These are phyloP conservation scores for Cordyceps pruinosa DNA, from an alignment of 2,329 filamentous ascomycete genomes.

Conservation along the genomic window DNA sequence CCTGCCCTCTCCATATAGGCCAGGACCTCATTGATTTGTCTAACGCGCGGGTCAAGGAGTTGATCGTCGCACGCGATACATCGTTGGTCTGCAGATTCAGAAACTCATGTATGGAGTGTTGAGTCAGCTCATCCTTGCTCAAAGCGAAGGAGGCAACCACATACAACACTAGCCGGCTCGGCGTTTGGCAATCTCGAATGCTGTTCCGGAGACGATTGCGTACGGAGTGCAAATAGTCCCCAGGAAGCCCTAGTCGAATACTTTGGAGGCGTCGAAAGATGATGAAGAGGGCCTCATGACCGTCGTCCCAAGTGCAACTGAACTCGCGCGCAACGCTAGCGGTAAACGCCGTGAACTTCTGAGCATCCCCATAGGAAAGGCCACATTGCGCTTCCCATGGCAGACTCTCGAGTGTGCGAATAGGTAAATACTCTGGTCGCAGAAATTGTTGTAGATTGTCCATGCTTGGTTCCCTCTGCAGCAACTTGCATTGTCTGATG, in stretches of 20 bases:
- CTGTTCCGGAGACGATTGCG: neutral
- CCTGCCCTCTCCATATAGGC: neutral
- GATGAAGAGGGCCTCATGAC: neutral
- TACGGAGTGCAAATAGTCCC: neutral
- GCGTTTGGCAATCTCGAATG: neutral
- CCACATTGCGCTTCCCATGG: neutral
- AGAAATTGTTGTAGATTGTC: too few species aligned
- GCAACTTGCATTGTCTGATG: neutral
- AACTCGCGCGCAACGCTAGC: neutral
- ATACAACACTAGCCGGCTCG: neutral
- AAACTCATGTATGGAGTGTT: neutral
- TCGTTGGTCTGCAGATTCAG: neutral
- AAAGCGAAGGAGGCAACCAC: neutral
- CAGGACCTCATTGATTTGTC: neutral
- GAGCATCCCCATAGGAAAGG: neutral
- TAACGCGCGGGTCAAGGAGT: neutral
- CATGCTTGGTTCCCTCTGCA: neutral
- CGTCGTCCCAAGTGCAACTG: neutral
- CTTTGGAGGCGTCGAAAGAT: neutral
- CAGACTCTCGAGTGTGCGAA: neutral
- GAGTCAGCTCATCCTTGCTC: neutral
- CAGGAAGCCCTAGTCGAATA: neutral
- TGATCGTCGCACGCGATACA: neutral
- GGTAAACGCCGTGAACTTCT: neutral
- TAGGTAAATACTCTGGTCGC: constrained; percentile 1